Percentiles rank a stretch among this genome's conserved stretches.
Evolutionary conservation across 2,329 filamentous ascomycete genomes (phyloP).

Genomic region (Stagonosporopsis vannaccii): DNA sequence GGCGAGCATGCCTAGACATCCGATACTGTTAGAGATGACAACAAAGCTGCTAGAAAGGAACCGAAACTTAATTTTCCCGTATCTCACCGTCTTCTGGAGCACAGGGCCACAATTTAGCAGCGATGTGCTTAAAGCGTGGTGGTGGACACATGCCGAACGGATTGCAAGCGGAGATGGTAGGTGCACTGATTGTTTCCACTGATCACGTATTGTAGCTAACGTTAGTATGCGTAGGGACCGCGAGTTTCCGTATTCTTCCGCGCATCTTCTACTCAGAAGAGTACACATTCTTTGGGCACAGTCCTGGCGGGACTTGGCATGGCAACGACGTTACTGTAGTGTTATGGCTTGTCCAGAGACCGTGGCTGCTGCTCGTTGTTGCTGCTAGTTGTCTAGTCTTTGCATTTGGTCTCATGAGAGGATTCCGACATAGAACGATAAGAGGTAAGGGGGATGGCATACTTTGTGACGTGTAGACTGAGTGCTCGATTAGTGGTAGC

Average conservation of each 20-base stretch:
- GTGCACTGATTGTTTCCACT: background rate
- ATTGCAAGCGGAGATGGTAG: too few species aligned
- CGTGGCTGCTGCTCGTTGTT: slow-evolving; percentile 16
- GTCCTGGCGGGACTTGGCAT: slow-evolving; percentile 43
- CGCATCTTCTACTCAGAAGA: slow-evolving; percentile 40
- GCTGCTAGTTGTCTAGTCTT: too few species aligned
- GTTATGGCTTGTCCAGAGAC: slow-evolving; percentile 33
- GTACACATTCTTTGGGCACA: slow-evolving; percentile 42
- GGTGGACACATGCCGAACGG: slow-evolving; percentile 1
- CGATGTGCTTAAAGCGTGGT: slow-evolving; percentile 36
- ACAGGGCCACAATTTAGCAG: slow-evolving; percentile 41
- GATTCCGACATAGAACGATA: too few species aligned
- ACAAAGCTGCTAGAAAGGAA: slow-evolving; percentile 18
- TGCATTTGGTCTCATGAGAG: too few species aligned
- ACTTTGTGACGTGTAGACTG: too few species aligned
- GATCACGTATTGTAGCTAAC: too few species aligned
- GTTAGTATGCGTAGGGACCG: slow-evolving; percentile 2
- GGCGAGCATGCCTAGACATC: slow-evolving; percentile 29
- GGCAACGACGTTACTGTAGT: slow-evolving; percentile 37
- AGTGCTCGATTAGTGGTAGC: too few species aligned
- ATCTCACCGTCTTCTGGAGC: slow-evolving; percentile 41
- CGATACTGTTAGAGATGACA: slow-evolving; percentile 31
- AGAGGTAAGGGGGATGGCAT: too few species aligned
- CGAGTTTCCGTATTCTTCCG: slow-evolving; percentile 31
- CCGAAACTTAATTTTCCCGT: slow-evolving; percentile 31